A percentile compares a stretch with the other conserved stretches of the same genome.
Conservation (phyloP, 2,329 filamentous ascomycete species). For the Phaeomoniella chlamydospora region DNA sequence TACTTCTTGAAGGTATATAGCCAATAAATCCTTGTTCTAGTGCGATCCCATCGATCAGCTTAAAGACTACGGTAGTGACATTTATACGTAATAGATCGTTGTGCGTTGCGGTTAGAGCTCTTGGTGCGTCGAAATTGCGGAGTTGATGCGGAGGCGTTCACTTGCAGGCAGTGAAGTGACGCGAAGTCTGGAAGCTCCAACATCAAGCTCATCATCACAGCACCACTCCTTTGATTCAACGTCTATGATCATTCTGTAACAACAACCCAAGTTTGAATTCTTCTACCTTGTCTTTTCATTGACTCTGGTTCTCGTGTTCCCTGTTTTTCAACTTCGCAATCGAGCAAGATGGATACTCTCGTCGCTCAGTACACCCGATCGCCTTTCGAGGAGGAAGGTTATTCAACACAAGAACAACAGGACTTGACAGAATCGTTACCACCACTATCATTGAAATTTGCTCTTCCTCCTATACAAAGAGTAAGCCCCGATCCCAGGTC, state of each 20-base stretch:
- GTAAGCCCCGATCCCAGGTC: constrained; percentile 34
- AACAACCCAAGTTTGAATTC: neutral
- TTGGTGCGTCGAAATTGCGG: too few species aligned
- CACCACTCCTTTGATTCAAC: neutral
- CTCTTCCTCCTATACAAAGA: constrained; percentile 82
- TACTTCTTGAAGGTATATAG: too few species aligned
- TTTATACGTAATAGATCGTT: too few species aligned
- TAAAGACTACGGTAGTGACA: too few species aligned
- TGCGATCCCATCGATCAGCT: too few species aligned
- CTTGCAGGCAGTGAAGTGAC: constrained; percentile 4
- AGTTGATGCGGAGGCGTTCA: neutral
- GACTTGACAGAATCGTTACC: constrained; percentile 58
- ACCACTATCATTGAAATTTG: constrained; percentile 80
- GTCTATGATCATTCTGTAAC: neutral
- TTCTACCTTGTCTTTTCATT: neutral
- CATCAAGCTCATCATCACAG: neutral
- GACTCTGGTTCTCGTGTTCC: neutral
- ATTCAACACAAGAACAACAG: constrained; percentile 58
- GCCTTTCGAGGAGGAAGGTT: constrained; percentile 57
- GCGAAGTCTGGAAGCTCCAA: constrained; percentile 10
- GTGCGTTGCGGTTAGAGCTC: too few species aligned
- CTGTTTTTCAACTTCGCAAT: constrained; percentile 1
- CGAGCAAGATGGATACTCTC: constrained; percentile 66
- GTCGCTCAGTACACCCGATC: constrained; percentile 83
- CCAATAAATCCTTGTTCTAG: too few species aligned